Conservation (phyloP, 371 early-diverging fungal species). For the Actinomortierella wolfii region DNA sequence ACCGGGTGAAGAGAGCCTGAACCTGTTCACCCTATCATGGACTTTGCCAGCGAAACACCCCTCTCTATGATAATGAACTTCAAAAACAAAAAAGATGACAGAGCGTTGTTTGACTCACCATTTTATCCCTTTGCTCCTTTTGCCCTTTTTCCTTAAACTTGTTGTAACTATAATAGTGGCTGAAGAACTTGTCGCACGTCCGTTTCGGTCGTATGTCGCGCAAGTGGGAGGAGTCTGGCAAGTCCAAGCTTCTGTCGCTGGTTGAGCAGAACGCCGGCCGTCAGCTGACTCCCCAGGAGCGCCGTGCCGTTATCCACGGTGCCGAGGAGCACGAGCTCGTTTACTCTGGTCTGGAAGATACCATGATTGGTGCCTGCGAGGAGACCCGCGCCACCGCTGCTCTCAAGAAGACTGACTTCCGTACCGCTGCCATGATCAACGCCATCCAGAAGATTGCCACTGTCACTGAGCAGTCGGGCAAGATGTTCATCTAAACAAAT, state of each 20-base stretch:
- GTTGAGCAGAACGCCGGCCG: conserved; percentile 86
- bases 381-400: conserved; percentile 67
- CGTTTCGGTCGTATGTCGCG: conserved; percentile 92
- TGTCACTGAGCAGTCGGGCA: conserved; percentile 79
- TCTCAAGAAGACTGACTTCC: conserved; percentile 76
- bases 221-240: conserved; percentile 88
- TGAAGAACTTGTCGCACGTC: conserved; percentile 73
- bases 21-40: too few relatives aligned
- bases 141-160: too few relatives aligned
- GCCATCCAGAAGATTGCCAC: conserved; percentile 89
- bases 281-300: conserved; percentile 73
- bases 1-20: too few relatives aligned
- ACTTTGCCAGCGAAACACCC: too few relatives aligned
- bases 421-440: conserved; percentile 85
- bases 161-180: too few relatives aligned
- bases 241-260: conserved; percentile 72
- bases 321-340: conserved; percentile 92
- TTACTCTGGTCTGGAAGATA: conserved; percentile 90
- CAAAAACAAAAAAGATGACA: too few relatives aligned
- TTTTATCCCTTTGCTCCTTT: too few relatives aligned
- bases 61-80: too few relatives aligned
- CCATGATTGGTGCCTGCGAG: conserved; percentile 83
- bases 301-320: conserved; percentile 81
- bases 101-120: too few relatives aligned
- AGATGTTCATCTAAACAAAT: conserved; percentile 72